Conservation (phyloP, 176 grass and related monocot genomes). For the Oryza glumipatula region DNA sequence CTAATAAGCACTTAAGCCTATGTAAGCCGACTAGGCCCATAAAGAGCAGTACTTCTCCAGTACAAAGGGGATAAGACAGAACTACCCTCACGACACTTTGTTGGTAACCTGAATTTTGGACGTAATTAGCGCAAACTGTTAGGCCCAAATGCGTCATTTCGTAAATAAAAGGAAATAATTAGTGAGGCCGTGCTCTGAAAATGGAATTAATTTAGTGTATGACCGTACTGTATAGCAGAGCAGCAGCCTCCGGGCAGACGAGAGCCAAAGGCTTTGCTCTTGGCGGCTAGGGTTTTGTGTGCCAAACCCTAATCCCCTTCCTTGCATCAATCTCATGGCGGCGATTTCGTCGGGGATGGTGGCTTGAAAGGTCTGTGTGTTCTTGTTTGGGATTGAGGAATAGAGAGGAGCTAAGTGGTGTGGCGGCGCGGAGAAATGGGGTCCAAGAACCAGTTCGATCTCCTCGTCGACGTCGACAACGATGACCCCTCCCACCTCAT, state of each 20-base stretch:
- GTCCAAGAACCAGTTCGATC: constrained; percentile 73
- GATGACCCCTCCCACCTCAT: constrained; percentile 66
- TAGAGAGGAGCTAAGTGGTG: background rate
- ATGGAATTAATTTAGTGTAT: background rate
- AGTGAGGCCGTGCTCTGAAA: background rate
- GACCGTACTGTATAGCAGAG: background rate
- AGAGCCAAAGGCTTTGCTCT: background rate
- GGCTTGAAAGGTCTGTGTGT: constrained; percentile 24
- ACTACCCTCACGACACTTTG: background rate
- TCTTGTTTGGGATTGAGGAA: background rate
- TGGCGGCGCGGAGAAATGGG: constrained; percentile 43
- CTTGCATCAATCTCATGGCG: constrained; percentile 52
- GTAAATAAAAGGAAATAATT: background rate
- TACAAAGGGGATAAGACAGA: background rate
- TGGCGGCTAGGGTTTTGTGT: constrained; percentile 69
- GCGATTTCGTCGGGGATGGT: constrained; percentile 8
- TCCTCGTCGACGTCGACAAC: constrained; percentile 79
- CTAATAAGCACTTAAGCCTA: background rate
- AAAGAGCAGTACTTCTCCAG: background rate
- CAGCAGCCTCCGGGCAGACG: background rate
- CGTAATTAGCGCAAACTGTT: accelerated
- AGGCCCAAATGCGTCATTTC: background rate
- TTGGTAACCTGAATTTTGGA: background rate
- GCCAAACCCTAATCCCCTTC: constrained; percentile 26
- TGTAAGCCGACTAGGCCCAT: background rate